phyloP scores from a whole-genome alignment of 352 stramenopile genomes.

The Globisporangium acanthophoron region DNA sequence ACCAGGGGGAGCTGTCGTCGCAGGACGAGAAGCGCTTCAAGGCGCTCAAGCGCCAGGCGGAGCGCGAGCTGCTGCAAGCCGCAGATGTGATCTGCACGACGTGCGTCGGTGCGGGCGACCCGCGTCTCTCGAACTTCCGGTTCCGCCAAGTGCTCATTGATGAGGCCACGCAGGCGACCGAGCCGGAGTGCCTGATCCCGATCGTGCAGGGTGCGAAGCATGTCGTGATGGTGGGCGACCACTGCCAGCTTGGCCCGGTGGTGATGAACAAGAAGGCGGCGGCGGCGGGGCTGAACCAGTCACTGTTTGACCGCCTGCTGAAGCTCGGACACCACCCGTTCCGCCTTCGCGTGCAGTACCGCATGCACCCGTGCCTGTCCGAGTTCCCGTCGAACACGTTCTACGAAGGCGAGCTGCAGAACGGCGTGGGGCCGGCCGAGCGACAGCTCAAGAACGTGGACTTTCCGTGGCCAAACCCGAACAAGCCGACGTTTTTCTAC shows the following conservation, averaged over 20 bases:
- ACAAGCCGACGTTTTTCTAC: slow-evolving; percentile 99
- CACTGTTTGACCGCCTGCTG: slow-evolving; percentile 97
- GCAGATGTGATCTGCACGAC: slow-evolving; percentile 99
- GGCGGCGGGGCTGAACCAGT: slow-evolving; percentile 96
- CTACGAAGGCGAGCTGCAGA: slow-evolving; percentile 99
- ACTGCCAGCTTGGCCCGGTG: slow-evolving; percentile 96
- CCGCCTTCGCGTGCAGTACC: slow-evolving; percentile 98
- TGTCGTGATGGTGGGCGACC: slow-evolving; percentile 99
- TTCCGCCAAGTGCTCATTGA: slow-evolving; percentile 99
- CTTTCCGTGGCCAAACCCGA: slow-evolving; percentile 97
- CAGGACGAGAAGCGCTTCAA: slow-evolving; percentile 97
- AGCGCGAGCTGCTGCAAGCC: slow-evolving; percentile 96
- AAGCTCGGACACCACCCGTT: slow-evolving; percentile 95
- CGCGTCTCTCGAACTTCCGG: slow-evolving; percentile 96
- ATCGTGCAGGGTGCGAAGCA: slow-evolving; percentile 98
- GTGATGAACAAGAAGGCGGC: slow-evolving; percentile 99
- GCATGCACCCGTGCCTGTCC: slow-evolving; percentile 98
- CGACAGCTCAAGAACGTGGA: slow-evolving; percentile 83
- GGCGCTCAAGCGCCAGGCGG: slow-evolving; percentile 87
- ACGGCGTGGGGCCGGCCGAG: slow-evolving; percentile 96
- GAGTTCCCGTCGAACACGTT: slow-evolving; percentile 99
- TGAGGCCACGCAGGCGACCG: slow-evolving; percentile 99
- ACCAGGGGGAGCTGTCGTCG: slow-evolving; percentile 92
- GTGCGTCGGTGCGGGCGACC: slow-evolving; percentile 97
- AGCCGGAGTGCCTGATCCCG: slow-evolving; percentile 98